phyloP scores from a whole-genome alignment of 129 eudicot genomes.

The Saposhnikovia divaricata region DNA sequence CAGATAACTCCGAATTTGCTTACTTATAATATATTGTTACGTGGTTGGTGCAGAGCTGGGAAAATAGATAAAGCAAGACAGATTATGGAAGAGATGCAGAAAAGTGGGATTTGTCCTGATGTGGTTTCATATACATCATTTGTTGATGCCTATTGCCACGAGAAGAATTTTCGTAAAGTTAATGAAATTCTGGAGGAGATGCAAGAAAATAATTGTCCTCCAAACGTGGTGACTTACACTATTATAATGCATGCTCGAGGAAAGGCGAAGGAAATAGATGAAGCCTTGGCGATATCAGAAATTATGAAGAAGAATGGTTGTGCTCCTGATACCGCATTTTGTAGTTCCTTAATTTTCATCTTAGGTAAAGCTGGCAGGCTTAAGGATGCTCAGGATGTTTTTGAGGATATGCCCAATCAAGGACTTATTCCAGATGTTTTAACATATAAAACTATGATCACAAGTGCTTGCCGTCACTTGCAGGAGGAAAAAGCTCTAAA shows the following conservation, averaged over 20 bases:
- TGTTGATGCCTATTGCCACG: conserved; percentile 53
- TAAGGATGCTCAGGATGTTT: conserved; percentile 59
- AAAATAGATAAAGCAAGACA: conserved; percentile 35
- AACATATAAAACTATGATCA: conserved; percentile 57
- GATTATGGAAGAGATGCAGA: conserved; percentile 50
- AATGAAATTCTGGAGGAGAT: conserved; percentile 50
- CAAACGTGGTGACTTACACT: conserved; percentile 60
- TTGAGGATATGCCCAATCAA: conserved; percentile 62
- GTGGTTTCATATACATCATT: conserved; percentile 57
- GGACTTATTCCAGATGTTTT: conserved; percentile 39
- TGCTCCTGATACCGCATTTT: conserved; percentile 47
- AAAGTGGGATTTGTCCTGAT: conserved; percentile 48
- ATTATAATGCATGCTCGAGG: conserved; percentile 62
- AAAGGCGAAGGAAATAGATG: conserved; percentile 50
- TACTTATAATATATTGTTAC: conserved; percentile 60
- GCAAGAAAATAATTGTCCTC: conserved; percentile 52
- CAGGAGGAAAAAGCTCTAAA: conserved; percentile 69
- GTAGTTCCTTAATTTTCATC: conserved; percentile 35
- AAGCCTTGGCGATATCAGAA: conserved; percentile 56
- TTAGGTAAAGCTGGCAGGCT: conserved; percentile 53
- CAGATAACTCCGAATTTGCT: conserved; percentile 30
- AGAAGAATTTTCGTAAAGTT: conserved; percentile 71
- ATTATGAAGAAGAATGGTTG: conserved; percentile 42
- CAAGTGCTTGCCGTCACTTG: conserved; percentile 28
- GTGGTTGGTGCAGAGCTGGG: conserved; percentile 71